Percentiles rank a stretch among this genome's conserved stretches.
Evolutionary conservation across 306 rosid genomes (phyloP).

Genomic region (Dalbergia cochinchinensis): DNA sequence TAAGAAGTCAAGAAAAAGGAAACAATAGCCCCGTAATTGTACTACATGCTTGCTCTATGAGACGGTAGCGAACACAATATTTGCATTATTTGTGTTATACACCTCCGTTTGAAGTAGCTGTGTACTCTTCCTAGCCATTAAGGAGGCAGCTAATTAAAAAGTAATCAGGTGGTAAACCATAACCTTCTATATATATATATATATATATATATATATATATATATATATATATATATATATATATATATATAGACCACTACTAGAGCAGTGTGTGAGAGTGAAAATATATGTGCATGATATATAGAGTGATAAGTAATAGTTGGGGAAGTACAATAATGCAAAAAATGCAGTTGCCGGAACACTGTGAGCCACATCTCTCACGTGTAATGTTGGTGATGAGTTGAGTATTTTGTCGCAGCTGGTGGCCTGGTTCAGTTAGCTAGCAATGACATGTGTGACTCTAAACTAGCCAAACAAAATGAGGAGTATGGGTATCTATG

Average conservation of each 20-base stretch:
- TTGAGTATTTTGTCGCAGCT: slow-evolving; percentile 37
- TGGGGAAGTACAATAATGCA: slow-evolving; percentile 50
- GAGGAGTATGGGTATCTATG: not conserved
- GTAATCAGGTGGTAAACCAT: not conserved
- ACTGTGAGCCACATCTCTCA: slow-evolving; percentile 44
- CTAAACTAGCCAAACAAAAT: slow-evolving; percentile 29
- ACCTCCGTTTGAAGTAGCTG: not conserved
- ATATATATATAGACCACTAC: no score
- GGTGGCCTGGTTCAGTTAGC: slow-evolving; percentile 33
- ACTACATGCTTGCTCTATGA: not conserved
- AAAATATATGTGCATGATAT: no score
- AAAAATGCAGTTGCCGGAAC: slow-evolving; percentile 35
- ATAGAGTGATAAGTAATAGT: slow-evolving; percentile 21
- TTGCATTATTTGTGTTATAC: not conserved
- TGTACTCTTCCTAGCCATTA: slow-evolving; percentile 26
- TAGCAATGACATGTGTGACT: slow-evolving; percentile 41
- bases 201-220: not conserved
- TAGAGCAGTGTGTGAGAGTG: no score
- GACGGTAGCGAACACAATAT: not conserved
- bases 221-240: not conserved
- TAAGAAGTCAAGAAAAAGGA: slow-evolving; percentile 1
- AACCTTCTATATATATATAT: not conserved
- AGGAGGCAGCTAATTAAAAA: slow-evolving; percentile 26
- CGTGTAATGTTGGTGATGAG: slow-evolving; percentile 44
- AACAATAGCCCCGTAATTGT: not conserved